A percentile compares a stretch with the other conserved stretches of the same genome.
Conservation (phyloP, 768 basidiomycete species). For the Suillus plorans region DNA sequence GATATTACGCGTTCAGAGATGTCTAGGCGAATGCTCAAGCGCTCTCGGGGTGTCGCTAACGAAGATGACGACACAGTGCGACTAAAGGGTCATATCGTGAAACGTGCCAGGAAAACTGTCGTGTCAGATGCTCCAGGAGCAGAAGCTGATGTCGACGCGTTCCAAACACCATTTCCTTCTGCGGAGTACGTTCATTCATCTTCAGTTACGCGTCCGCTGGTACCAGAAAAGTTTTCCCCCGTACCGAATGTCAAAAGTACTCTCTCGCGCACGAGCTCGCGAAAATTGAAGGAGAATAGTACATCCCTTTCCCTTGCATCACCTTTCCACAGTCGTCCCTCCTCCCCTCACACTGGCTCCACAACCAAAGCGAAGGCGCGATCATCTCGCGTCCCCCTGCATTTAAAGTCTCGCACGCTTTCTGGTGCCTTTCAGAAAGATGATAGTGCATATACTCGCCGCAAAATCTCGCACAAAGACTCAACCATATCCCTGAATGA, state of each 20-base stretch:
- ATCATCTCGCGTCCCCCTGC: conserved; percentile 21
- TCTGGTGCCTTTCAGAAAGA: conserved; percentile 29
- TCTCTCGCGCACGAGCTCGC: conserved; percentile 39
- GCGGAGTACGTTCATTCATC: conserved; percentile 23
- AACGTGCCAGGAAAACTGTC: conserved; percentile 32
- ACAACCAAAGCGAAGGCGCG: conserved; percentile 33
- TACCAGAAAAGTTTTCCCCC: conserved; percentile 41
- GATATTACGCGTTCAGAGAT: conserved; percentile 41
- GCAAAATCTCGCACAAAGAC: conserved; percentile 4
- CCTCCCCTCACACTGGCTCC: conserved; percentile 35
- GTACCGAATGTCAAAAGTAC: conserved; percentile 37
- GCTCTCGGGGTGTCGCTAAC: conserved; percentile 36
- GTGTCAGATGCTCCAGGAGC: conserved; percentile 5
- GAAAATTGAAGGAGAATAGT: conserved; percentile 41
- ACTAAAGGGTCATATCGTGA: conserved; percentile 27
- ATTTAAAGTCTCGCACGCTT: conserved; percentile 40
- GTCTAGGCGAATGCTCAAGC: conserved; percentile 46
- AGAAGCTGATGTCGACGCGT: conserved; percentile 19
- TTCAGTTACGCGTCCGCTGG: conserved; percentile 18
- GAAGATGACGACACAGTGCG: conserved; percentile 16
- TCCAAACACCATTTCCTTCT: conserved; percentile 28
- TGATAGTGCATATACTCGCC: background rate
- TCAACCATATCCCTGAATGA: conserved; percentile 8
- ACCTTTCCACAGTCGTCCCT: conserved; percentile 47
- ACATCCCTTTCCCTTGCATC: conserved; percentile 35